Evolutionary conservation across 2,329 filamentous ascomycete genomes (phyloP).

Genomic region (Xylaria sp.): DNA sequence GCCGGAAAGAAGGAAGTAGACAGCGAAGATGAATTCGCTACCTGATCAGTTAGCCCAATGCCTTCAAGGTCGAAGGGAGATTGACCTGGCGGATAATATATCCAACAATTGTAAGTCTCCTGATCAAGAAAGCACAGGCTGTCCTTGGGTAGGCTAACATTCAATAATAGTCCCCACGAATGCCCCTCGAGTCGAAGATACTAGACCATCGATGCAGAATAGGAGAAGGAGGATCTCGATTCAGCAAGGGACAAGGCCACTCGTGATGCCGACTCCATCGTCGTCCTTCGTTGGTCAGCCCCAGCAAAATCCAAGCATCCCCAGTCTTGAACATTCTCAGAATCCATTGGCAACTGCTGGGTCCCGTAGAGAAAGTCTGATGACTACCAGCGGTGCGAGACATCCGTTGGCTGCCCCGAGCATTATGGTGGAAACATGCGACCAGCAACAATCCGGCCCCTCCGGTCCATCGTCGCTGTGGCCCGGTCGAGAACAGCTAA

Average conservation of each 20-base stretch:
- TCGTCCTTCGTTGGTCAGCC: not conserved
- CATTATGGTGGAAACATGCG: not conserved
- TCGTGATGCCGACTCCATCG: not conserved
- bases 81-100: not conserved
- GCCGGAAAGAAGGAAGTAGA: not conserved
- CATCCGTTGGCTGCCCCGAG: not conserved
- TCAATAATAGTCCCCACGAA: not conserved
- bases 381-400: not conserved
- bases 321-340: not conserved
- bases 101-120: not conserved
- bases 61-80: not conserved
- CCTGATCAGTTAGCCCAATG: not conserved
- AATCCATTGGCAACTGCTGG: too few relatives aligned
- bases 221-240: too few relatives aligned
- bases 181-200: not conserved
- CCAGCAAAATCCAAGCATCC: not conserved
- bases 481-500: not conserved
- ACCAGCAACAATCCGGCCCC: not conserved
- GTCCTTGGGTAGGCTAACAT: not conserved
- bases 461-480: not conserved
- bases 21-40: not conserved
- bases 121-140: not conserved
- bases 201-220: not conserved
- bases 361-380: not conserved
- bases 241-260: not conserved